phyloP scores from a whole-genome alignment of 176 grass and related monocot species.

The Luzula sylvatica region DNA sequence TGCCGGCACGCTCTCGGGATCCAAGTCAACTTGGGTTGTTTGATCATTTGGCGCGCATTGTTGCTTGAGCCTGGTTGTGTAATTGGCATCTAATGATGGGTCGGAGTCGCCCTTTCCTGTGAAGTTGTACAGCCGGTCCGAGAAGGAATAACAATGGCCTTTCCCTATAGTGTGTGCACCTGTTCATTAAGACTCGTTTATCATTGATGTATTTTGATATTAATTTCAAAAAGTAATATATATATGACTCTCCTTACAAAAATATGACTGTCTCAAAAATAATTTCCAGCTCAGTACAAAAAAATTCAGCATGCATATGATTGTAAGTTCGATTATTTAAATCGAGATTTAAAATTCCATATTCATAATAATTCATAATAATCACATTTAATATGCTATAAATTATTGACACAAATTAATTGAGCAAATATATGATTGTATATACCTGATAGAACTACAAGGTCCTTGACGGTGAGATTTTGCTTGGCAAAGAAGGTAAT shows the following conservation, averaged over 20 bases:
- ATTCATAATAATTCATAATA: no score
- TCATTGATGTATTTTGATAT: no score
- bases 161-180: constrained; percentile 68
- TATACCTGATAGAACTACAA: constrained; percentile 75
- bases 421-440: no score
- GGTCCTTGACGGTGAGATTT: constrained; percentile 68
- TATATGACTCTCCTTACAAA: no score
- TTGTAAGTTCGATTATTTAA: no score
- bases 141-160: constrained; percentile 61
- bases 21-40: constrained; percentile 66
- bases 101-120: constrained; percentile 28
- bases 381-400: no score
- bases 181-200: neutral
- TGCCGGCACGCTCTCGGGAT: constrained; percentile 59
- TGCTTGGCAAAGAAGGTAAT: constrained; percentile 53
- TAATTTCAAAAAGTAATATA: no score
- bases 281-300: no score
- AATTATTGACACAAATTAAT: no score
- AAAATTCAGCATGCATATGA: no score
- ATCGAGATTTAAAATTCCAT: no score
- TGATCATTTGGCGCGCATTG: constrained; percentile 41
- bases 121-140: constrained; percentile 50
- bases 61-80: constrained; percentile 27
- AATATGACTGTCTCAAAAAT: no score
- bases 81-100: constrained; percentile 42